phyloP scores from a whole-genome alignment of 2,329 filamentous ascomycete genomes.

The Botrytis cinerea region DNA sequence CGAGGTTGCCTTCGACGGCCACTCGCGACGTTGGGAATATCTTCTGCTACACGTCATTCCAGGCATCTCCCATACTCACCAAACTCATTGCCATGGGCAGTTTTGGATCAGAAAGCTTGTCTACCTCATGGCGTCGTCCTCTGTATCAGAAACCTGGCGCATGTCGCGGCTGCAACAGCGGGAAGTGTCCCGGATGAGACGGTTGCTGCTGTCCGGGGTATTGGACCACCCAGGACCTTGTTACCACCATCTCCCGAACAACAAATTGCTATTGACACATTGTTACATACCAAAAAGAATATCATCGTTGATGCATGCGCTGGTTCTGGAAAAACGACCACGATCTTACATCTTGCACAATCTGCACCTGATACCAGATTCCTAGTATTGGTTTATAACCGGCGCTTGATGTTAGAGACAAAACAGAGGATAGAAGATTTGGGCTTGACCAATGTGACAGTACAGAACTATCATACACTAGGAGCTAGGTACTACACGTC shows the following conservation, averaged over 20 bases:
- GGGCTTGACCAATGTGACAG: constrained; percentile 11
- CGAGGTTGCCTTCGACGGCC: not conserved
- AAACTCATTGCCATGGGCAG: not conserved
- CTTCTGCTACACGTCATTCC: not conserved
- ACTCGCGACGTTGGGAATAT: not conserved
- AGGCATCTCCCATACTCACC: not conserved
- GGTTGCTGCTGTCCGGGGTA: not conserved
- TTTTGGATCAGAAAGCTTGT: not conserved
- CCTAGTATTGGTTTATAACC: constrained; percentile 18
- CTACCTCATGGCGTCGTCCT: not conserved
- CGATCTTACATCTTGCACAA: constrained; percentile 10
- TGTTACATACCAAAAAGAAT: constrained; percentile 19
- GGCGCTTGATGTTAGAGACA: constrained; percentile 21
- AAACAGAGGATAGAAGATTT: constrained; percentile 15
- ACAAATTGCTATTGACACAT: constrained; percentile 18
- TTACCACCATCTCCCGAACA: constrained; percentile 21
- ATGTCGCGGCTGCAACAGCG: not conserved
- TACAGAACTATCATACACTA: constrained; percentile 12
- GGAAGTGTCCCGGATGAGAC: not conserved
- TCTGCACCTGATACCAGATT: constrained; percentile 15
- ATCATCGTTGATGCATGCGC: constrained; percentile 20
- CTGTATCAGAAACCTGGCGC: not conserved
- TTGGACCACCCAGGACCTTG: not conserved
- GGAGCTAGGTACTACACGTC: constrained; percentile 15
- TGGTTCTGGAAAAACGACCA: constrained; percentile 22